Evolutionary conservation across 1,139 yeast genomes (phyloP).

Genomic region (Scheffersomyces illinoinensis): DNA sequence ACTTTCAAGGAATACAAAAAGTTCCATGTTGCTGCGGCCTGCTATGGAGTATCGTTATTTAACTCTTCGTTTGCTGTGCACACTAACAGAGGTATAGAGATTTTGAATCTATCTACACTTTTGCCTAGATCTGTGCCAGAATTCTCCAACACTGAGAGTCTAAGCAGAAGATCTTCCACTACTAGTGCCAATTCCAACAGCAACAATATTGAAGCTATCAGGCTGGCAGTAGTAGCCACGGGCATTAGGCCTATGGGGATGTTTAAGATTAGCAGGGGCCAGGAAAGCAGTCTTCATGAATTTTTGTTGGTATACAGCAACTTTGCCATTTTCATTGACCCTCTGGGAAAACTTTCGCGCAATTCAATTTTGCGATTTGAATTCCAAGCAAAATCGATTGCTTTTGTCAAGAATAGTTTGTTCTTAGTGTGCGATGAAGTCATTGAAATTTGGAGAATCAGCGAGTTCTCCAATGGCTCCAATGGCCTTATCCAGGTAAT

Average conservation of each 20-base stretch:
- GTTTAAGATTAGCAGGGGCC: conserved; percentile 56
- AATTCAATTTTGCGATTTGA: conserved; percentile 60
- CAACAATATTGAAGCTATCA: conserved; percentile 31
- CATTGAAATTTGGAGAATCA: conserved; percentile 67
- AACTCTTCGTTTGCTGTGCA: conserved; percentile 66
- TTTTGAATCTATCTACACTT: conserved; percentile 60
- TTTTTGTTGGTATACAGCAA: conserved; percentile 71
- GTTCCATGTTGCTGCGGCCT: conserved; percentile 53
- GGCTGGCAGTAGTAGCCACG: conserved; percentile 35
- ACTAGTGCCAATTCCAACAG: conserved; percentile 1
- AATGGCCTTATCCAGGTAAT: conserved; percentile 69
- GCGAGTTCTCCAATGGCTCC: conserved; percentile 48
- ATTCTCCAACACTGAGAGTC: conserved; percentile 31
- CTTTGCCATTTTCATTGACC: conserved; percentile 70
- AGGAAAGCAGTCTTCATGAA: conserved; percentile 26
- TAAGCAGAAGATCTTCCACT: conserved; percentile 23
- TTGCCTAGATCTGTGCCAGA: conserved; percentile 59
- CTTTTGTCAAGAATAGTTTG: conserved; percentile 59
- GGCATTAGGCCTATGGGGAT: conserved; percentile 58
- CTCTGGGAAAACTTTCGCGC: conserved; percentile 62
- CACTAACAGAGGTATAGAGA: conserved; percentile 68
- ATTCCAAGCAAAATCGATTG: conserved; percentile 58
- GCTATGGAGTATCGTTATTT: conserved; percentile 58
- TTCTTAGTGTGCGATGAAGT: conserved; percentile 67
- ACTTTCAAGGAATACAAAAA: conserved; percentile 50